A percentile compares a stretch with the other conserved stretches of the same genome.
Conservation (phyloP, 139 green algal genomes). For the Chlorella sp. region DNA sequence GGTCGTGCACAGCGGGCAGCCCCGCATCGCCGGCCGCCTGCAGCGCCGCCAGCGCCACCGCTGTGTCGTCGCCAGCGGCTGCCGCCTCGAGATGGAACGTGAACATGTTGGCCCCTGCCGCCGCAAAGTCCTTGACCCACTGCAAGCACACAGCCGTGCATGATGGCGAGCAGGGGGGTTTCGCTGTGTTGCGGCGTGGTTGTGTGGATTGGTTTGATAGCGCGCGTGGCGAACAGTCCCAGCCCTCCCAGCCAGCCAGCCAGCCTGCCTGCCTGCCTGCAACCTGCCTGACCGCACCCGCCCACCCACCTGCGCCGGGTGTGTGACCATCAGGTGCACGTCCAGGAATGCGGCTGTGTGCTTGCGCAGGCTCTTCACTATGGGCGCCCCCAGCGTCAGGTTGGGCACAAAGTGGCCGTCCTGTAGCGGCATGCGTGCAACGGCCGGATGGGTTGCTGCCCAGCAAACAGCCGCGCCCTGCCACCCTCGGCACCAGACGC, state of each 20-base stretch:
- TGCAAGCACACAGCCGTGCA: background rate
- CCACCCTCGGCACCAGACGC: background rate
- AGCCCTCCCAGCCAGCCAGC: too few species aligned
- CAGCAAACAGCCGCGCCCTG: background rate
- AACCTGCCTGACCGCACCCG: background rate
- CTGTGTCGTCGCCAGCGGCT: background rate
- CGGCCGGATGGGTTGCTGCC: too few species aligned
- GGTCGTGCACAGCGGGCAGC: slow-evolving; percentile 5
- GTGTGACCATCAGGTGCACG: slow-evolving; percentile 67
- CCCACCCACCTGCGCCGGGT: background rate
- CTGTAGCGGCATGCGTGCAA: too few species aligned
- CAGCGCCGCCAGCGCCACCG: background rate
- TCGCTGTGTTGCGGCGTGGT: too few species aligned
- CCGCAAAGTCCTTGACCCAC: slow-evolving; percentile 34
- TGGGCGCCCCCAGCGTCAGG: slow-evolving; percentile 88
- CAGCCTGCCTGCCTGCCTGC: too few species aligned
- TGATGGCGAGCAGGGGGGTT: background rate
- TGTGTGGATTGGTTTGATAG: too few species aligned
- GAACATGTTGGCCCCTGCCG: slow-evolving; percentile 80
- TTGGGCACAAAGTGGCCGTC: slow-evolving; percentile 96
- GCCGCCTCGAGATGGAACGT: slow-evolving; percentile 91
- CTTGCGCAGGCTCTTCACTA: slow-evolving; percentile 84
- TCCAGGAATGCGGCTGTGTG: slow-evolving; percentile 91
- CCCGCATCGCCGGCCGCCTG: background rate
- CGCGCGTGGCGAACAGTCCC: too few species aligned